Evolutionary conservation across 805 yeast species (phyloP).

Genomic region (Starmera amethionina): DNA sequence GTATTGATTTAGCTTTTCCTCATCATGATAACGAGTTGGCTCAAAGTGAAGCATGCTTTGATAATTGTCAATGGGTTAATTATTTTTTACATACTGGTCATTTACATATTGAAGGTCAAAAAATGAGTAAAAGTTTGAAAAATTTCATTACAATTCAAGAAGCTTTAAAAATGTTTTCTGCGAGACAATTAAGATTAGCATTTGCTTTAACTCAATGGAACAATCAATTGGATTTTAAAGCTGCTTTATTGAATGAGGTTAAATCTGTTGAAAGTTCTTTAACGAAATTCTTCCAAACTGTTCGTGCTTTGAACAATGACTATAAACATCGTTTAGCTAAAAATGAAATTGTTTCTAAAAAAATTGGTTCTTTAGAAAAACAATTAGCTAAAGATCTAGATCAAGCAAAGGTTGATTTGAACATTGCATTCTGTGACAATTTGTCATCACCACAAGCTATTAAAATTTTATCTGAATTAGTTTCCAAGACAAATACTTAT

Average conservation of each 20-base stretch:
- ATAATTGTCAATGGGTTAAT: slow-evolving; percentile 91
- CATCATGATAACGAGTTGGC: slow-evolving; percentile 99
- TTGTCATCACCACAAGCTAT: slow-evolving; percentile 71
- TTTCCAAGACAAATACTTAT: slow-evolving; percentile 65
- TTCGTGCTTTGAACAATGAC: slow-evolving; percentile 74
- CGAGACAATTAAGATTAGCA: slow-evolving; percentile 83
- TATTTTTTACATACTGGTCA: slow-evolving; percentile 97
- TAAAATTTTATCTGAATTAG: slow-evolving; percentile 54
- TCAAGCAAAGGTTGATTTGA: slow-evolving; percentile 47
- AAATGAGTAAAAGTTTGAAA: slow-evolving; percentile 92
- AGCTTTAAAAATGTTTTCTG: slow-evolving; percentile 59
- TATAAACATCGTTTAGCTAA: slow-evolving; percentile 37
- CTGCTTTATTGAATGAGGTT: slow-evolving; percentile 66
- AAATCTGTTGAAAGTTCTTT: slow-evolving; percentile 64
- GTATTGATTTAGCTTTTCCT: slow-evolving; percentile 95
- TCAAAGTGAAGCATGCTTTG: slow-evolving; percentile 88
- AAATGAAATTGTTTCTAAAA: slow-evolving; percentile 52
- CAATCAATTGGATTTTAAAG: slow-evolving; percentile 85
- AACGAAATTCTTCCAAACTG: slow-evolving; percentile 75
- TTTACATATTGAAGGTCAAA: slow-evolving; percentile 95
- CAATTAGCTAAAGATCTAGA: slow-evolving; percentile 40
- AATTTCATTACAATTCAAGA: slow-evolving; percentile 93
- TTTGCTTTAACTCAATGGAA: slow-evolving; percentile 93
- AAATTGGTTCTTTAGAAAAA: slow-evolving; percentile 45
- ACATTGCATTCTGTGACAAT: slow-evolving; percentile 81